phyloP scores from a whole-genome alignment of 73 alveolate species.

The Paramecium primaurelia region DNA sequence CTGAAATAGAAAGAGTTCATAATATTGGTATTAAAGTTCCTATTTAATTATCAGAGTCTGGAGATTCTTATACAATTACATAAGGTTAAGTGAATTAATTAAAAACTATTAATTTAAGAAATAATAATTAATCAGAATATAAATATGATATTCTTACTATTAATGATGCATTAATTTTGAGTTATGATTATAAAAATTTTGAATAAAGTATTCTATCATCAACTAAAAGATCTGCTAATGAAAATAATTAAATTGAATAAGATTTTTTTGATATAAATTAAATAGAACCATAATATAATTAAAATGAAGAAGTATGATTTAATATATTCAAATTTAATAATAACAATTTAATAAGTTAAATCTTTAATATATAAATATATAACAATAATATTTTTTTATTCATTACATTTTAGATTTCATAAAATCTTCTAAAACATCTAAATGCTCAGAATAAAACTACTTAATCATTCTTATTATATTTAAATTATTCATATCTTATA shows the following conservation, averaged over 20 bases:
- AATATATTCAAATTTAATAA: background rate
- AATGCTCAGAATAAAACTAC: background rate
- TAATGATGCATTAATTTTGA: background rate
- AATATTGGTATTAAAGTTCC: background rate
- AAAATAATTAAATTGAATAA: background rate
- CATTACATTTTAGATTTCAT: background rate
- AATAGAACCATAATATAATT: background rate
- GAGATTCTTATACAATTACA: background rate
- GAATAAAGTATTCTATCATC: background rate
- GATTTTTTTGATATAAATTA: background rate
- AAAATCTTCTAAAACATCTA: background rate
- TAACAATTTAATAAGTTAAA: too few species aligned
- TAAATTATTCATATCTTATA: background rate
- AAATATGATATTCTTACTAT: background rate
- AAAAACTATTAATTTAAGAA: background rate
- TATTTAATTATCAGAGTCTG: background rate
- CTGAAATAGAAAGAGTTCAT: background rate
- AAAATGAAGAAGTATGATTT: background rate
- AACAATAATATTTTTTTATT: background rate
- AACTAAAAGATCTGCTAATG: background rate
- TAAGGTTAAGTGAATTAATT: background rate
- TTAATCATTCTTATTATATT: background rate
- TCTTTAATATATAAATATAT: too few species aligned
- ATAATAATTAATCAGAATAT: background rate
- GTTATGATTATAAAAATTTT: background rate